phyloP scores from a whole-genome alignment of 495 filamentous ascomycete species.

The Talaromyces thailandensis region DNA sequence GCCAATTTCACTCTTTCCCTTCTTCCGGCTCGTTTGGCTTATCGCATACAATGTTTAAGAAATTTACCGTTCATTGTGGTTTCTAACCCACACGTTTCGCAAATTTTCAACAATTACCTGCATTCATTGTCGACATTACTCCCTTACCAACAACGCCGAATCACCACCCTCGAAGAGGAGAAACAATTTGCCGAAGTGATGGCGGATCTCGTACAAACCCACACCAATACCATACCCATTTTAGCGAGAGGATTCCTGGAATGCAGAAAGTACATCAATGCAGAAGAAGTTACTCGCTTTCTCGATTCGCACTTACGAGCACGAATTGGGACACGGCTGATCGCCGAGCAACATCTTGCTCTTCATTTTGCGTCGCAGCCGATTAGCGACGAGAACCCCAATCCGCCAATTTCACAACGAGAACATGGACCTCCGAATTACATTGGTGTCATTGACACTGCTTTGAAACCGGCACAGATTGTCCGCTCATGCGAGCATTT shows the following conservation, averaged over 20 bases:
- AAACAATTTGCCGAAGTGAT: constrained; percentile 84
- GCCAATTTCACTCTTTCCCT: constrained; percentile 93
- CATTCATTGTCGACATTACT: constrained; percentile 85
- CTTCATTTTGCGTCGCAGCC: constrained; percentile 77
- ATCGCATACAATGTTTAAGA: constrained; percentile 82
- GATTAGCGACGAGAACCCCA: constrained; percentile 39
- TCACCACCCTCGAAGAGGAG: constrained; percentile 79
- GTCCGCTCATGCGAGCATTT: constrained; percentile 77
- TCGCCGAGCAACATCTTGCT: constrained; percentile 95
- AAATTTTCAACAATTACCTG: constrained; percentile 91
- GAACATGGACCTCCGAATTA: constrained; percentile 56
- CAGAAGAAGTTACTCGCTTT: constrained; percentile 74
- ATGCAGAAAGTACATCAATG: constrained; percentile 76
- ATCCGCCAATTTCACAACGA: constrained; percentile 14
- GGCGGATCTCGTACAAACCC: constrained; percentile 86
- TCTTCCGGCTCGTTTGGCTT: constrained; percentile 86
- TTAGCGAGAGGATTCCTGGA: constrained; percentile 89
- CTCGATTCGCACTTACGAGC: constrained; percentile 91
- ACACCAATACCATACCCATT: constrained; percentile 86
- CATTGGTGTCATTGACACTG: constrained; percentile 96
- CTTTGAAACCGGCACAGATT: constrained; percentile 69
- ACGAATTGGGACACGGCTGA: constrained; percentile 84
- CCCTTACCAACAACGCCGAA: constrained; percentile 67
- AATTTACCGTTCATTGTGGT: constrained; percentile 97
- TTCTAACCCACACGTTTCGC: constrained; percentile 83